phyloP scores from a whole-genome alignment of 2,329 filamentous ascomycete genomes.

The Coniella lustricola region DNA sequence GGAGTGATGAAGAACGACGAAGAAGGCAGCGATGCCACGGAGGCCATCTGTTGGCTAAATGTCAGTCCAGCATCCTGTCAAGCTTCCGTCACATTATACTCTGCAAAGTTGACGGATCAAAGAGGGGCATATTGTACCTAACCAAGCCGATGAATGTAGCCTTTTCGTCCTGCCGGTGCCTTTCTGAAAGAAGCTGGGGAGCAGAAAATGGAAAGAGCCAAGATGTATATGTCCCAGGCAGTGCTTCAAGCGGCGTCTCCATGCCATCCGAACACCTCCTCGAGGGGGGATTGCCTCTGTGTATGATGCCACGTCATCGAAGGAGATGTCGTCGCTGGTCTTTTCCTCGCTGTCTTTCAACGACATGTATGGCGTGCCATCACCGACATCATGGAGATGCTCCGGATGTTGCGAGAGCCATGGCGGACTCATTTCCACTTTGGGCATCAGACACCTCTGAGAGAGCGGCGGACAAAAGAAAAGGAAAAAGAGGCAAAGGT shows the following conservation, averaged over 20 bases:
- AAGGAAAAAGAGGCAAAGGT: too few relatives aligned
- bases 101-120: not conserved
- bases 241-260: not conserved
- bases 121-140: constrained; percentile 1
- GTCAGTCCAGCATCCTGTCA: not conserved
- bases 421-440: too few relatives aligned
- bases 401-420: too few relatives aligned
- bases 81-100: not conserved
- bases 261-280: not conserved
- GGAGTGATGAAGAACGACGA: constrained; percentile 19
- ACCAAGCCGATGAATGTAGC: constrained; percentile 15
- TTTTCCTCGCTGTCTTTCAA: constrained; percentile 5
- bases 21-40: constrained; percentile 19
- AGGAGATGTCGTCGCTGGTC: not conserved
- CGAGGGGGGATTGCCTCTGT: not conserved
- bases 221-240: not conserved
- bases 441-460: constrained; percentile 1
- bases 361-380: not conserved
- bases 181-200: constrained; percentile 12
- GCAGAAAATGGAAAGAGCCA: not conserved
- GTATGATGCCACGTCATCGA: not conserved
- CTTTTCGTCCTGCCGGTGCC: constrained; percentile 1
- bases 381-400: not conserved
- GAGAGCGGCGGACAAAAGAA: too few relatives aligned
- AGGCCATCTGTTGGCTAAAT: constrained; percentile 16